Base-by-base conservation (phyloP, 371 early-diverging fungal genomes). In the Mortierella sp. region DNA sequence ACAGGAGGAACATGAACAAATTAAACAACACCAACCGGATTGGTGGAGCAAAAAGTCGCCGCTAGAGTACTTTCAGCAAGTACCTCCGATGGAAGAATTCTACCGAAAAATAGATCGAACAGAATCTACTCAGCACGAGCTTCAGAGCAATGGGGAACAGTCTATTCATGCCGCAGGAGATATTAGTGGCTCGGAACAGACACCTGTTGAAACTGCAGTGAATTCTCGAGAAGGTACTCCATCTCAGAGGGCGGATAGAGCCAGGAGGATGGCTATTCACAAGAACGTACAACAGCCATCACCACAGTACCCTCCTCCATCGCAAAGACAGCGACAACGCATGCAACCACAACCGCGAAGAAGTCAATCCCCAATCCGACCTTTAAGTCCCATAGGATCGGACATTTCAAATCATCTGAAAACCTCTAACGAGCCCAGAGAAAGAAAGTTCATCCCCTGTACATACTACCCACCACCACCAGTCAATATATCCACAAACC, bases 11-110 rank as follows among this genome's bases (percentile, higher is more conserved):
- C 28, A 38, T 16, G 10, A 33, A 38, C 62, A 36, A 11, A 11
- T 22, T 60, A 28, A 24, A 32, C 24, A 48, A 19, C 53, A 36
- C 16, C 58, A 45, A 48, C 57, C 47, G 22, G 58, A 53, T 47
- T 66, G 66, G 70, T 58, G 67, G 63, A 16, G 48, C 13, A 58
- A 60, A 68, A 71, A 71, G 57, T 64, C 65, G n/a, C 70, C 76
- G 4, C 61, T 70, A 19, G 75, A 75, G 53, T 75, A 75, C 33
- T 75, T 69, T 16, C 66, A 60, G 0, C 75, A 75, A 36, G 66
- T 69, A 8, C 75, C 75, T 1, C 69, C 75, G 4, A n/a, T 63
- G 0, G 71, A 76, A 13, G 33, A 63, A 16, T 11, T 66, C 24
- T 16, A 38, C 41, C 33, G 65, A 48, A 22, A 8, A 13, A 22